Evolutionary conservation across 257 asterid species (phyloP), one percentile per base, ranked within the genome.

Genomic region (Nicotiana otophora): DNA sequence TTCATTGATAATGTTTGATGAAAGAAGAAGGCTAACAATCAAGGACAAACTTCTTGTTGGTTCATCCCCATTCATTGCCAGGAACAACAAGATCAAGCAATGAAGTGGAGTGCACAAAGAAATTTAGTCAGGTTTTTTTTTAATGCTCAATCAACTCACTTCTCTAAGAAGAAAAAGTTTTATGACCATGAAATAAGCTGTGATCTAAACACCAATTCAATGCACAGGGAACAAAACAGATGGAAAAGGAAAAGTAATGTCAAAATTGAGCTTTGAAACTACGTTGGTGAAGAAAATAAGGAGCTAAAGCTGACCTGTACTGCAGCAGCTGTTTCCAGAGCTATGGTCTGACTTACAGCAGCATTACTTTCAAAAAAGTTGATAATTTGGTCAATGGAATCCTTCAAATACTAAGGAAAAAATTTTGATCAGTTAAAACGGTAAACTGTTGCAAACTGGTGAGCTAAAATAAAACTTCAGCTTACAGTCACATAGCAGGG

Each of bases 401-500:
- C 98, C 90, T 94, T 96, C 89, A 94, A 84, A 90, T 96, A 96
- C 99, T 96, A 91, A 42, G 14, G 86, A 86, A 87, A 81, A 84
- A 57, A 85, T 70, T 10, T 20, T 7, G 78, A 69, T 55, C 16
- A 84, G 84, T 83, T 77, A 42, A 60, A 60, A 81, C 10, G 17
- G 77, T 33, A 30, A 81, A 65, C 36, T 72, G 30, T 68, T 82
- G 68, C 30, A 26, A 23, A 57, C 31, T 72, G 33, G 36, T 82
- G 82, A 87, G 61, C 46, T 83, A 39, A 82, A 64, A 74, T 62
- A 80, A 55, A 78, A 67, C 80, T 80, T 70, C 81, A 82, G 60
- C 96, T 87, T 90, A 96, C 99, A 80, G 98, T 96, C 90, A 91
- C 92, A 86, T 96, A 94, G 85, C 97, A 94, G 28, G 99, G 98